Percentiles rank a stretch among this genome's conserved stretches.
Evolutionary conservation across 225 moss, liverwort and hornwort genomes (phyloP).

Genomic region (Antitrichia curtipendula): DNA sequence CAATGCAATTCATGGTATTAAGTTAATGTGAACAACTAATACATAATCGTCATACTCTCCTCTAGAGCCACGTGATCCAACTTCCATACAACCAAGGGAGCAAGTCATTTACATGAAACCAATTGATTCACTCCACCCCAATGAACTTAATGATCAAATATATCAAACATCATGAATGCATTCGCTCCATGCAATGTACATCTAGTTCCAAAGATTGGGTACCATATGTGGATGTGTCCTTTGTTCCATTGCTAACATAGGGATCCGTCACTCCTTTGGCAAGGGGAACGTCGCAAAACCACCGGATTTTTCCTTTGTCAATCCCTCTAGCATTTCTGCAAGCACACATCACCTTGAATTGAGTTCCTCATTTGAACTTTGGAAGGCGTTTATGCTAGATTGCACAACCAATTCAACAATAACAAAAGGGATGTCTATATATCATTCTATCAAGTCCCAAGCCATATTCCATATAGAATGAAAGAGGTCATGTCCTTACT

Average conservation of each 20-base stretch:
- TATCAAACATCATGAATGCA: not conserved
- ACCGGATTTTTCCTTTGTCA: not conserved
- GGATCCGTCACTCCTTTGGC: not conserved
- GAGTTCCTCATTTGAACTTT: not conserved
- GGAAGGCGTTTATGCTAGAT: not conserved
- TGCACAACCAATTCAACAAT: too few species aligned
- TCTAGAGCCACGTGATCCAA: too few species aligned
- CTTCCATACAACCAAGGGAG: not conserved
- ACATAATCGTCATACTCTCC: not conserved
- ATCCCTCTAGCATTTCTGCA: not conserved
- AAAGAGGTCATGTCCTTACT: not conserved
- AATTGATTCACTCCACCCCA: not conserved
- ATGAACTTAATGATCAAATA: not conserved
- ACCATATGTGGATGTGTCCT: not conserved
- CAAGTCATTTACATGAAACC: too few species aligned
- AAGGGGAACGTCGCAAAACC: not conserved
- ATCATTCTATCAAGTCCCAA: not conserved
- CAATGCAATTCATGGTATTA: not conserved
- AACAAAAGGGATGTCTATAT: not conserved
- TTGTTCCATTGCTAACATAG: not conserved
- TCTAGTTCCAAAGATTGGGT: not conserved
- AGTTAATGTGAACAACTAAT: not conserved
- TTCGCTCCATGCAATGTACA: fast-evolving
- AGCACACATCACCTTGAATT: not conserved
- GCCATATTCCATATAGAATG: not conserved